Evolutionary conservation across 164 flowering plant genomes (phyloP).

Genomic region (Tetrastigma voinierianum): DNA sequence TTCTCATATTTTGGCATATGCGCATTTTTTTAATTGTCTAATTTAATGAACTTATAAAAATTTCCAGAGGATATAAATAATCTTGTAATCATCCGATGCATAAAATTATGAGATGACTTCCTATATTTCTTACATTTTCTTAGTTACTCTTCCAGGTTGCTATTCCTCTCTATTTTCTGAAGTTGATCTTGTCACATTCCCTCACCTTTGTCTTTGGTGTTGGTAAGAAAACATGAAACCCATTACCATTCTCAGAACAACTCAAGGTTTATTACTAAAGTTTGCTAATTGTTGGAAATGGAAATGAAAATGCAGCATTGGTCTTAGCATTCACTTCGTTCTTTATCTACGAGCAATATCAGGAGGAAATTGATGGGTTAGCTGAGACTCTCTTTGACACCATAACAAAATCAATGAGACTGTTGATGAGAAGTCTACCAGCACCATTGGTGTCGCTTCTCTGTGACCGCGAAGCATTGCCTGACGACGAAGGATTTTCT

Average conservation of each 20-base stretch:
- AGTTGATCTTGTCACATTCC: slow-evolving; percentile 39
- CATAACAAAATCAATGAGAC: slow-evolving; percentile 18
- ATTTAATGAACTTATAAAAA: no score
- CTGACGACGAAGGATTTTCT: slow-evolving; percentile 2
- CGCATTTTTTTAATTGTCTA: no score
- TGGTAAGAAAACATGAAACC: slow-evolving; percentile 43
- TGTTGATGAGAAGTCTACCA: slow-evolving; percentile 41
- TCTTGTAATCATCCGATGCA: no score
- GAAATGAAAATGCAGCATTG: slow-evolving; percentile 42
- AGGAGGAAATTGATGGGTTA: slow-evolving; percentile 51
- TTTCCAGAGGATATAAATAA: no score
- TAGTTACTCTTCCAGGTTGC: slow-evolving; percentile 43
- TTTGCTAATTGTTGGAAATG: neutral
- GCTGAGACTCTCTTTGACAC: slow-evolving; percentile 12
- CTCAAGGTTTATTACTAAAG: neutral
- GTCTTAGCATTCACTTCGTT: slow-evolving; percentile 57
- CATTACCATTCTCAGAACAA: neutral
- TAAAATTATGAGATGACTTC: neutral
- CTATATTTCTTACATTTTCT: neutral
- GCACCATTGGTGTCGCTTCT: slow-evolving; percentile 24
- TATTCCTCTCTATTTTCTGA: slow-evolving; percentile 39
- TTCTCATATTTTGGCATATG: no score
- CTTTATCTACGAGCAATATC: slow-evolving; percentile 71
- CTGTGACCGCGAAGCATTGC: neutral
- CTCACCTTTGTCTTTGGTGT: slow-evolving; percentile 32